Percentiles rank a stretch among this genome's conserved stretches.
Conservation (phyloP, 805 yeast genomes). For the Wickerhamiella spandovensis region DNA sequence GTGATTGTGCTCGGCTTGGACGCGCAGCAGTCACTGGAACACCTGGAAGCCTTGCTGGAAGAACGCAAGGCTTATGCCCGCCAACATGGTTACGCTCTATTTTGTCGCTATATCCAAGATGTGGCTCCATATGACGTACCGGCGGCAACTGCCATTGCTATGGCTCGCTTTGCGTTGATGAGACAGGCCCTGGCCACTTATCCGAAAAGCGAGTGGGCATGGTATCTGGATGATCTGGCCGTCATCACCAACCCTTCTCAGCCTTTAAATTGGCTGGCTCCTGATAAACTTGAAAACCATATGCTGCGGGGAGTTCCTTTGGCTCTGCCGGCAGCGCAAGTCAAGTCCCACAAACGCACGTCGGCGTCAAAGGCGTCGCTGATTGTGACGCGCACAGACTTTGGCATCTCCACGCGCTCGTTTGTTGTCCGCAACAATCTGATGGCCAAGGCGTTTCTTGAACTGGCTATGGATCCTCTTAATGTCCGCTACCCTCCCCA, state of each 20-base stretch:
- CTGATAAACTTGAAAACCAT: conserved; percentile 43
- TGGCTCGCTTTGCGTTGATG: conserved; percentile 46
- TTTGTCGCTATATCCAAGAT: conserved; percentile 72
- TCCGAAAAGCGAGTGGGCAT: conserved; percentile 70
- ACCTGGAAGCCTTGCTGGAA: conserved; percentile 52
- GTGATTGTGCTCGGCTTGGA: conserved; percentile 72
- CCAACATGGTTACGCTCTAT: conserved; percentile 59
- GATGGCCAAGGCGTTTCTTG: conserved; percentile 53
- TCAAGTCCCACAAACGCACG: conserved; percentile 54
- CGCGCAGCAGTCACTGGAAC: conserved; percentile 48
- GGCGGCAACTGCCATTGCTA: conserved; percentile 24
- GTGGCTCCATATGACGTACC: conserved; percentile 30
- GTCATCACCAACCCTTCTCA: conserved; percentile 52
- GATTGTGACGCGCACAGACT: conserved; percentile 51
- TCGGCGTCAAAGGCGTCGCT: conserved; percentile 41
- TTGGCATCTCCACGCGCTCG: conserved; percentile 47
- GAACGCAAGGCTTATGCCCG: conserved; percentile 77
- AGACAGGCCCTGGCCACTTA: conserved; percentile 85
- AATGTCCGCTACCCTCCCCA: conserved; percentile 49
- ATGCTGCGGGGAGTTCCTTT: conserved; percentile 55
- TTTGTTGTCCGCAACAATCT: conserved; percentile 47
- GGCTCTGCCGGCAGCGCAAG: conserved; percentile 49
- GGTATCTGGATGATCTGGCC: conserved; percentile 67
- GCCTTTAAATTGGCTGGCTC: conserved; percentile 44
- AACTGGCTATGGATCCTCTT: conserved; percentile 56